Conservation (phyloP, 1,284 basidiomycete genomes). For the Ganoderma multipileum region DNA sequence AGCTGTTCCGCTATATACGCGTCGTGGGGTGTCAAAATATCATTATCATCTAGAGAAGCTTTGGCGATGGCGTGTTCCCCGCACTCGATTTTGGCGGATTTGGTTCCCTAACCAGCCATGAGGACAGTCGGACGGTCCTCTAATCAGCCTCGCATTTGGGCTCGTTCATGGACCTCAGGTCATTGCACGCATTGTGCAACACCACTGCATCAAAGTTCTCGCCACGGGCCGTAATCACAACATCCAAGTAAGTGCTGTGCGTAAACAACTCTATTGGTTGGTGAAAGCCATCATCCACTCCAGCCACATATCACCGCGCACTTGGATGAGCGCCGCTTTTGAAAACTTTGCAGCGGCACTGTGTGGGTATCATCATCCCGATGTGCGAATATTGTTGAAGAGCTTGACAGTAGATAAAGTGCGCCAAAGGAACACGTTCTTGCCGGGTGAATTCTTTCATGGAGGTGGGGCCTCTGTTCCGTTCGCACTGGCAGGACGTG, state of each 20-base stretch:
- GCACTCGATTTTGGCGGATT: background rate
- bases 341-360: background rate
- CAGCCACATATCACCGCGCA: constrained; percentile 7
- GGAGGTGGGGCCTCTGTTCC: background rate
- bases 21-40: background rate
- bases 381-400: background rate
- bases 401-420: background rate
- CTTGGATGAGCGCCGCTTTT: background rate
- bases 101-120: background rate
- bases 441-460: background rate
- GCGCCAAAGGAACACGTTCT: background rate
- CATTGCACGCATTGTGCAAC: background rate
- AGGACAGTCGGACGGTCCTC: background rate
- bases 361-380: background rate
- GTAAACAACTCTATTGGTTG: background rate
- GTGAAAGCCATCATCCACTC: background rate
- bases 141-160: background rate
- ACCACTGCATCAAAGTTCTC: background rate
- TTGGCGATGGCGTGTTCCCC: background rate
- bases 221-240: background rate
- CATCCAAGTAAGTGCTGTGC: background rate
- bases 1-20: background rate
- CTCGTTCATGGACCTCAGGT: background rate
- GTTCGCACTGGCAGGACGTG: background rate
- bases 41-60: background rate